Percentiles rank a stretch among this genome's conserved stretches.
phyloP scores from a whole-genome alignment of 176 grass and related monocot genomes.

The Cenchrus fungigraminus region DNA sequence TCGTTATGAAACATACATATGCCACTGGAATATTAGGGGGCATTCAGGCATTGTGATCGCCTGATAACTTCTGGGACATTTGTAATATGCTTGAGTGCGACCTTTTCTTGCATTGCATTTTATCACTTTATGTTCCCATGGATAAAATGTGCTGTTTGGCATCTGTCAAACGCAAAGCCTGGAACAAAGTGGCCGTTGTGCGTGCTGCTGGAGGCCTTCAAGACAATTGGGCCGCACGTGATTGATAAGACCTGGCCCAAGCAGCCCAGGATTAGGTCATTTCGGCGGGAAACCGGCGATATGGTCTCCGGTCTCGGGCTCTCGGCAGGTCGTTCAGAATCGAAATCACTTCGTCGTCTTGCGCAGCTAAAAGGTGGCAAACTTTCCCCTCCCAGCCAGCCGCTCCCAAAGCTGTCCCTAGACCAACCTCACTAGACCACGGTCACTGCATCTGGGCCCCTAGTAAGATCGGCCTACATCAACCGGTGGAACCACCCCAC shows the following conservation, averaged over 20 bases:
- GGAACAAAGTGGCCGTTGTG: too few species aligned
- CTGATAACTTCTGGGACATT: background rate
- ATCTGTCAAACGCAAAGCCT: background rate
- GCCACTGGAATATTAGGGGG: background rate
- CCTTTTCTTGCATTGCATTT: background rate
- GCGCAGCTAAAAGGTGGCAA: background rate
- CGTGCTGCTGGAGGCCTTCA: background rate
- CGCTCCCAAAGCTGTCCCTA: too few species aligned
- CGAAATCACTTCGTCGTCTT: background rate
- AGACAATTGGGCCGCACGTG: background rate
- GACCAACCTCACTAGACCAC: too few species aligned
- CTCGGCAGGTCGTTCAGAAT: background rate
- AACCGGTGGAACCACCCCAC: too few species aligned
- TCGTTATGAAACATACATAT: too few species aligned
- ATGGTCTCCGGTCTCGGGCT: background rate
- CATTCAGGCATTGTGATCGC: background rate
- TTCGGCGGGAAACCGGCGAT: slow-evolving; percentile 20
- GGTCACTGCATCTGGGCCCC: too few species aligned
- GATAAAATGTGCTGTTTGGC: background rate
- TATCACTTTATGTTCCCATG: too few species aligned
- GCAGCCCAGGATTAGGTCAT: background rate
- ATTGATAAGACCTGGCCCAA: background rate
- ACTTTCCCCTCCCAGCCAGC: background rate
- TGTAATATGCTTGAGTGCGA: background rate
- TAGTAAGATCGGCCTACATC: too few species aligned